Conservation (phyloP, 2,329 filamentous ascomycete genomes). For the Tympanopsis confertula region DNA sequence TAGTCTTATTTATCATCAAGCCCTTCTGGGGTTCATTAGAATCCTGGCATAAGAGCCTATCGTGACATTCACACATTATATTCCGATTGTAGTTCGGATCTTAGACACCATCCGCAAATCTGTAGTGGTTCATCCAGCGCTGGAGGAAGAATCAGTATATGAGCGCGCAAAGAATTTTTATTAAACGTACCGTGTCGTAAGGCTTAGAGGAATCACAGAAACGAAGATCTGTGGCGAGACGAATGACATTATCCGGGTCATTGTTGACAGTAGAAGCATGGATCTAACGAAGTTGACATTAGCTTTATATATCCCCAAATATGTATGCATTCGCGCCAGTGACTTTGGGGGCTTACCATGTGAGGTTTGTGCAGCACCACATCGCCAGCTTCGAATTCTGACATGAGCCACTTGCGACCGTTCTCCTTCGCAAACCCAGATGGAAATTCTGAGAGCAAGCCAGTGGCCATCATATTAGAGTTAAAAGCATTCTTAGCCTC, state of each 20-base stretch:
- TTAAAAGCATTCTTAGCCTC: constrained; percentile 41
- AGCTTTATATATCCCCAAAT: constrained; percentile 4
- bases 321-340: constrained; percentile 5
- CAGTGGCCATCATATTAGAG: constrained; percentile 44
- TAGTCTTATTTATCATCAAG: too few relatives aligned
- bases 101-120: constrained; percentile 15
- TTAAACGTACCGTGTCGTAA: constrained; percentile 30
- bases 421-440: constrained; percentile 17
- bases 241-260: constrained; percentile 35
- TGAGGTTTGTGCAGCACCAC: constrained; percentile 25
- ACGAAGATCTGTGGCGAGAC: constrained; percentile 41
- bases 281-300: constrained; percentile 23
- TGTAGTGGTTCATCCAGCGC: constrained; percentile 26
- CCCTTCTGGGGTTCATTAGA: too few relatives aligned
- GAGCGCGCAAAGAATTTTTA: constrained; percentile 1
- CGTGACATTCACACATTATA: too few relatives aligned
- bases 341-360: constrained; percentile 10
- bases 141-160: constrained; percentile 2
- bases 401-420: constrained; percentile 19
- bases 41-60: too few relatives aligned
- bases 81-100: too few relatives aligned
- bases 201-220: constrained; percentile 38
- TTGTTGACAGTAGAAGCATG: constrained; percentile 45
- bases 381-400: constrained; percentile 25
- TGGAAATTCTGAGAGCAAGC: constrained; percentile 37